phyloP scores from a whole-genome alignment of 164 flowering plant genomes.

The Cinnamomum chago region DNA sequence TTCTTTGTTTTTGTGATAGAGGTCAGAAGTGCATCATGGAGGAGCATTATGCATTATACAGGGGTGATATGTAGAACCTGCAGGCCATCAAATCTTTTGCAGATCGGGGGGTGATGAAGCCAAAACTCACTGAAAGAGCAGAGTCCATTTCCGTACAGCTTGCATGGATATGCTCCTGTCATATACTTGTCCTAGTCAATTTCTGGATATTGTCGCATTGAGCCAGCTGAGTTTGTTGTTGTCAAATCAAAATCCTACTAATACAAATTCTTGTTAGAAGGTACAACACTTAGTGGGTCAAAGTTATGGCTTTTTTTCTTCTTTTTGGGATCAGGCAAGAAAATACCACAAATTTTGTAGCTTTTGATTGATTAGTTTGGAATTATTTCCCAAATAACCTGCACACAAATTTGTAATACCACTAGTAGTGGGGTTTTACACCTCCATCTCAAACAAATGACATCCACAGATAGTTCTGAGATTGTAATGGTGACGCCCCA shows the following conservation, averaged over 20 bases:
- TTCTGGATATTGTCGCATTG: neutral
- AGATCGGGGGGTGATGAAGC: neutral
- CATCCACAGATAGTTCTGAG: neutral
- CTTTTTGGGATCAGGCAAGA: neutral
- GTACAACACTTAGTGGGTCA: neutral
- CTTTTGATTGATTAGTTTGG: neutral
- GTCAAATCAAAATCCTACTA: neutral
- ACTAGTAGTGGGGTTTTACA: neutral
- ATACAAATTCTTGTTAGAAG: neutral
- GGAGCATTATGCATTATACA: neutral
- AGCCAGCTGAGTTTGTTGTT: neutral
- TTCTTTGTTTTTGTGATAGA: neutral
- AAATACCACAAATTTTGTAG: slow-evolving; percentile 1
- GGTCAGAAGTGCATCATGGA: neutral
- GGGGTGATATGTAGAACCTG: neutral
- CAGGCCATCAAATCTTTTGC: neutral
- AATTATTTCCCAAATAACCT: neutral
- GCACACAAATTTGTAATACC: neutral
- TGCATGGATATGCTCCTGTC: neutral
- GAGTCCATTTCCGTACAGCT: neutral
- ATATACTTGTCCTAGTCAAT: neutral
- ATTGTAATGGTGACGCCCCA: neutral
- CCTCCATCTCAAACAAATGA: neutral
- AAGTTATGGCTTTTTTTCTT: neutral
- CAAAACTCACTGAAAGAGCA: neutral